Conservation (phyloP, 352 stramenopile species). For the Globisporangium solare region DNA sequence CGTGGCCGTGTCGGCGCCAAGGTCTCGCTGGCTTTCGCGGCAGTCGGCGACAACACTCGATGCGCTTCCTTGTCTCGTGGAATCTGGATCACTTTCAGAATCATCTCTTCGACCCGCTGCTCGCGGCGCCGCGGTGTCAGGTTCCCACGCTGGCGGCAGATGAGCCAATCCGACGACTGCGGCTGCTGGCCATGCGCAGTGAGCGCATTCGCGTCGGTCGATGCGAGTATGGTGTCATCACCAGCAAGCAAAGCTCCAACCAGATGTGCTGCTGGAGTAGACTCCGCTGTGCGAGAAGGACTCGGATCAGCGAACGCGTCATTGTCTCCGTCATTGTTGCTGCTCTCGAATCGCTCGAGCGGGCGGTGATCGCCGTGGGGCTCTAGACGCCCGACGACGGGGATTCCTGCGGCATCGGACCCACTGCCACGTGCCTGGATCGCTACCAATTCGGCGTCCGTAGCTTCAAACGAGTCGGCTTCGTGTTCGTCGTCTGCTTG, state of each 20-base stretch:
- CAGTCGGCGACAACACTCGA: background rate
- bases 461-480: background rate
- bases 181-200: background rate
- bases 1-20: slow-evolving; percentile 18
- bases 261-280: background rate
- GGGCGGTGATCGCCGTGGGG: background rate
- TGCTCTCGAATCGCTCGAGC: background rate
- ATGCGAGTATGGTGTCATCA: too few relatives aligned
- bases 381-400: background rate
- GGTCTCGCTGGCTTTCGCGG: slow-evolving; percentile 5
- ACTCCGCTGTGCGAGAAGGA: too few relatives aligned
- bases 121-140: slow-evolving; percentile 34
- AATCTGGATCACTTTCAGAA: slow-evolving; percentile 22
- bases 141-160: slow-evolving; percentile 46
- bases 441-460: background rate
- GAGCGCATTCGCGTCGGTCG: too few relatives aligned
- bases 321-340: background rate
- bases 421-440: background rate
- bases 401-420: background rate
- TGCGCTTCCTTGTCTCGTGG: background rate
- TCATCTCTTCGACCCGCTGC: slow-evolving; percentile 38
- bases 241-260: too few relatives aligned
- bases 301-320: background rate
- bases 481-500: background rate
- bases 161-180: slow-evolving; percentile 49